Evolutionary conservation across 257 asterid genomes (phyloP), one percentile per base, ranked within the genome.

Genomic region (Sherardia arvensis): DNA sequence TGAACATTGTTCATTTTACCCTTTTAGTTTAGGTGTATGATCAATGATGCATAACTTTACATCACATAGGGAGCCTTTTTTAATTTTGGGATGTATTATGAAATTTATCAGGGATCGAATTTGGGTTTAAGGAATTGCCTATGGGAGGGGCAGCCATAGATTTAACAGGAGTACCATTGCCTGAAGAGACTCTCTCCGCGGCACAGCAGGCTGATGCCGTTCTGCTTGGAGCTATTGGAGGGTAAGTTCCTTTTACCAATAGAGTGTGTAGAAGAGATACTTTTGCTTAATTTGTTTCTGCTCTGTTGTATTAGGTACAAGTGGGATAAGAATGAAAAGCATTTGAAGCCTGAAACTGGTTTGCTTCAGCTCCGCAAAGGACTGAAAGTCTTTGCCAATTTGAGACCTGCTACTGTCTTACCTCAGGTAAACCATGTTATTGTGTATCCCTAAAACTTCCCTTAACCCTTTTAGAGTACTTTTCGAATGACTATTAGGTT

Each of bases 151-250:
- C 92, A 17, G 96, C 99, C 73, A 76, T 93, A 68, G 99, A 93
- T 84, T 80, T 86, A 84, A 79, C 91, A 14, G 96, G 96, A 26
- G 95, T 89, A 36, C 96, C 97, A 67, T 80, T 93, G 79, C 97
- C 97, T n/a, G 91, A 83, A n/a, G 91, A 85, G 84, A 93, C 97
- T 18, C 95, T 93, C 69, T 69, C 77, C 2, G 76, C 83, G 58
- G 96, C 99, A 21, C 84, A 79, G 88, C 78, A 71, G 65, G 87
- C 97, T 54, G 87, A 90, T 78, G 99, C 96, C 49, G 88, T 90
- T 79, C 92, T 93, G 65, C 97, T 93, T 47, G 99, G 99, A 69
- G 97, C 99, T 34, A 90, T 93, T 73, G 99, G 99, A 83, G 99
- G 99, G 97, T 89, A 61, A n/a, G 25, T 30, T 1, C 53, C 48